Evolutionary conservation across 345 rosid genomes (phyloP).

Genomic region (Rhodomyrtus tomentosa): DNA sequence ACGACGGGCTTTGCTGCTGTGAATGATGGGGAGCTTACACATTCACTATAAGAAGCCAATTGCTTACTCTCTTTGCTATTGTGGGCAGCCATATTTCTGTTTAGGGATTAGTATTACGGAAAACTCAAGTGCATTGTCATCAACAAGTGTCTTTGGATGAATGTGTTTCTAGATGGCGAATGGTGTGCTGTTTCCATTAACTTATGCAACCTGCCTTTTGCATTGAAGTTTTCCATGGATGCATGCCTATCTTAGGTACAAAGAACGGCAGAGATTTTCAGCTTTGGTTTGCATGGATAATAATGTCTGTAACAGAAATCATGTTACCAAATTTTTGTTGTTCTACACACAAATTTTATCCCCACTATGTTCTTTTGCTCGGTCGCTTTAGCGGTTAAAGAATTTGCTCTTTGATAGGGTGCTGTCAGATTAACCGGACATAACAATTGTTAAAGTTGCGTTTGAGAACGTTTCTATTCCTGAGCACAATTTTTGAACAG

Average conservation of each 20-base stretch:
- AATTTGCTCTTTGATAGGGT: background rate
- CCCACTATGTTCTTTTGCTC: background rate
- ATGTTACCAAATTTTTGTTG: background rate
- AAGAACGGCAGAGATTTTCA: background rate
- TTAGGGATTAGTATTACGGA: background rate
- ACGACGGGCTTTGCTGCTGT: no score
- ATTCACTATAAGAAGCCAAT: no score
- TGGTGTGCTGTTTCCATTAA: background rate
- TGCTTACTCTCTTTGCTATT: no score
- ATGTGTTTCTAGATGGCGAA: background rate
- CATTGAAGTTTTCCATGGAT: background rate
- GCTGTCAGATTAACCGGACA: background rate
- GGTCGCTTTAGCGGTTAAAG: background rate
- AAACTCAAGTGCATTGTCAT: background rate
- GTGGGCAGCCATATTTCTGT: background rate
- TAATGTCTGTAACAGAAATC: background rate
- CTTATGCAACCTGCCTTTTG: background rate
- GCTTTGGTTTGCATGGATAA: background rate
- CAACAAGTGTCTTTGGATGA: background rate
- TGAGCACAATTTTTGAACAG: no score
- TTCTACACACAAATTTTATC: background rate
- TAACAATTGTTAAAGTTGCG: background rate
- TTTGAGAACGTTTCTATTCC: no score
- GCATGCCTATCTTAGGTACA: background rate
- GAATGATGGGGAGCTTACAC: no score